Conservation (phyloP, 768 basidiomycete species). For the Rhodocollybia butyracea region DNA sequence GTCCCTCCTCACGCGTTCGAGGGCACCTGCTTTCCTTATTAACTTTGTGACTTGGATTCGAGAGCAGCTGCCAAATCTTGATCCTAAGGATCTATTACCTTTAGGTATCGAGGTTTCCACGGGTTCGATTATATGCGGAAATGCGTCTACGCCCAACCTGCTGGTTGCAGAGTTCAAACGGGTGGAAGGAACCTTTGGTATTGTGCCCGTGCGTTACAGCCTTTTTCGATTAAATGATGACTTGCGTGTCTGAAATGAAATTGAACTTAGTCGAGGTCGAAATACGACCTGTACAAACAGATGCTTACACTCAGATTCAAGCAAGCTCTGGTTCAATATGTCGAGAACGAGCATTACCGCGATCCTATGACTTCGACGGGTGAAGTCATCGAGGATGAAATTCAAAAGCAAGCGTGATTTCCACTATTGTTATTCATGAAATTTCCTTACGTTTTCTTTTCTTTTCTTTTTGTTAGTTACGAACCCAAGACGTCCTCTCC, state of each 20-base stretch:
- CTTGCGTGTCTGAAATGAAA: background rate
- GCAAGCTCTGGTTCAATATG: slow-evolving; percentile 57
- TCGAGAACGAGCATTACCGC: slow-evolving; percentile 74
- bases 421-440: too few species aligned
- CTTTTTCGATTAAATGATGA: slow-evolving; percentile 7
- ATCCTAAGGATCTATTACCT: slow-evolving; percentile 84
- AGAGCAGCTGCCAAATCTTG: slow-evolving; percentile 64
- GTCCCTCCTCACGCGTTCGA: slow-evolving; percentile 23
- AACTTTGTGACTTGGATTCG: slow-evolving; percentile 49
- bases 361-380: slow-evolving; percentile 68
- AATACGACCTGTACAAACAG: slow-evolving; percentile 81
- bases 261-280: slow-evolving; percentile 65
- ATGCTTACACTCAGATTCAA: slow-evolving; percentile 69
- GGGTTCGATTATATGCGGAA: slow-evolving; percentile 83
- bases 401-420: slow-evolving; percentile 50
- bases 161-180: slow-evolving; percentile 78
- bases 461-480: too few species aligned
- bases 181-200: slow-evolving; percentile 78
- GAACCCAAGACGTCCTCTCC: slow-evolving; percentile 21
- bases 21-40: slow-evolving; percentile 31
- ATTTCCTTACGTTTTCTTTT: too few species aligned
- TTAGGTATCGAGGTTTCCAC: slow-evolving; percentile 75
- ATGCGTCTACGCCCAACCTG: slow-evolving; percentile 78
- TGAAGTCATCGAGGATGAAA: slow-evolving; percentile 50
- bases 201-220: slow-evolving; percentile 58